phyloP scores from a whole-genome alignment of 768 basidiomycete genomes.

The Hemileccinum impolitum region DNA sequence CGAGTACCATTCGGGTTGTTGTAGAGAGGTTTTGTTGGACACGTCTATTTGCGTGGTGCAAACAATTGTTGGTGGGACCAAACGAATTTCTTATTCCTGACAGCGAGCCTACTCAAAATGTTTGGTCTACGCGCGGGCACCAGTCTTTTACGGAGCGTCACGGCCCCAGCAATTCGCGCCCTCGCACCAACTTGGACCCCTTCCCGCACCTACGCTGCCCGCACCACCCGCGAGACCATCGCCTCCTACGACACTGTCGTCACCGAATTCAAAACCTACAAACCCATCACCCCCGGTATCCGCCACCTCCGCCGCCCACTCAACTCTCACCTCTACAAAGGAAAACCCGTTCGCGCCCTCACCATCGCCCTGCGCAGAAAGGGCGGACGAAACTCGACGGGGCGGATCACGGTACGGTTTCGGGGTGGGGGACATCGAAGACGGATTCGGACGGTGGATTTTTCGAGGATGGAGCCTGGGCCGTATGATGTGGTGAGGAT shows the following conservation, averaged over 20 bases:
- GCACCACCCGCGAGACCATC: constrained; percentile 29
- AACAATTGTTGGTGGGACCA: no score
- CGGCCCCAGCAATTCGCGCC: constrained; percentile 10
- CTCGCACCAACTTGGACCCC: constrained; percentile 8
- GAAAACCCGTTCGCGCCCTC: constrained; percentile 78
- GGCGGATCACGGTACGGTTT: constrained; percentile 82
- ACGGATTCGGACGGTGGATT: constrained; percentile 85
- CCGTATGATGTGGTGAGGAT: constrained; percentile 88
- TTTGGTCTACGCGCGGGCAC: constrained; percentile 17
- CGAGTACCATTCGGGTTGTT: constrained; percentile 28
- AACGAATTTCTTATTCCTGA: no score
- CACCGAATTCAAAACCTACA: constrained; percentile 81
- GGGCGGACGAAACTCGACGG: constrained; percentile 83
- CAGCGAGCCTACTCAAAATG: constrained; percentile 6
- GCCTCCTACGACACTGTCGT: constrained; percentile 39
- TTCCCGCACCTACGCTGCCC: constrained; percentile 35
- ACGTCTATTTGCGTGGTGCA: constrained; percentile 33
- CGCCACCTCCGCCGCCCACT: constrained; percentile 85
- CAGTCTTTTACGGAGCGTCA: constrained; percentile 16
- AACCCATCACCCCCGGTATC: constrained; percentile 81
- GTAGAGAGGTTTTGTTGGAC: constrained; percentile 17
- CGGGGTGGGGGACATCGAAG: constrained; percentile 90
- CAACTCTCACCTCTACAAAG: constrained; percentile 78
- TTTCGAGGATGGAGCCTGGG: constrained; percentile 72
- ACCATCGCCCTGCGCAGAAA: constrained; percentile 79